Percentiles rank a stretch among this genome's conserved stretches.
These are phyloP conservation scores for Solanum chaucha DNA, from an alignment of 257 asterid species.

Conservation along the genomic window DNA sequence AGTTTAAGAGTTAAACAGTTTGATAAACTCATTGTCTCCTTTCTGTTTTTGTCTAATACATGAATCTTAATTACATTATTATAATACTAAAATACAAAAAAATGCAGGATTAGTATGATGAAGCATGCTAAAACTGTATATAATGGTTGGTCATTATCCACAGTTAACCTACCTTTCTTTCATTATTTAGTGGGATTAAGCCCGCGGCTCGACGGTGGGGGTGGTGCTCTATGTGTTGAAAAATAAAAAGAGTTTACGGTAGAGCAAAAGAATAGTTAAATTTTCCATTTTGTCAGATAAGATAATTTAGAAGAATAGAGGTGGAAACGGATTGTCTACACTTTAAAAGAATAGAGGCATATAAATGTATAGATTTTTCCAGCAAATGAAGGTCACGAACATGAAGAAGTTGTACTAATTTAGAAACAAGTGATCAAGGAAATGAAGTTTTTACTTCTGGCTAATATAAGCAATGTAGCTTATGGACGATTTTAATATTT, in stretches of 20 bases:
- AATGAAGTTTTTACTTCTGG: background rate
- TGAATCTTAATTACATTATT: conserved; percentile 9
- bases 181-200: conserved; percentile 15
- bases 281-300: background rate
- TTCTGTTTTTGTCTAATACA: conserved; percentile 6
- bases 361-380: background rate
- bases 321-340: background rate
- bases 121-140: background rate
- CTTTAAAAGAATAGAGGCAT: background rate
- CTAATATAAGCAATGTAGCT: background rate
- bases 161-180: conserved; percentile 14
- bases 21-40: background rate
- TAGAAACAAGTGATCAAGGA: background rate
- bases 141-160: conserved; percentile 15
- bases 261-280: background rate
- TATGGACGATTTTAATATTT: background rate
- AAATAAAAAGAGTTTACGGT: background rate
- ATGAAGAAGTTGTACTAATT: background rate
- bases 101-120: background rate
- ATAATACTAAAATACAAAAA: background rate
- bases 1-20: conserved; percentile 5
- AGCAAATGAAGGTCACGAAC: background rate
- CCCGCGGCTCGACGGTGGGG: conserved; percentile 38
- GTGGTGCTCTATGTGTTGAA: conserved; percentile 44
- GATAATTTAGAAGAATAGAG: background rate